These are phyloP conservation scores for Lactifluus hygrophoroides DNA, from an alignment of 768 basidiomycete genomes.

Conservation along the genomic window DNA sequence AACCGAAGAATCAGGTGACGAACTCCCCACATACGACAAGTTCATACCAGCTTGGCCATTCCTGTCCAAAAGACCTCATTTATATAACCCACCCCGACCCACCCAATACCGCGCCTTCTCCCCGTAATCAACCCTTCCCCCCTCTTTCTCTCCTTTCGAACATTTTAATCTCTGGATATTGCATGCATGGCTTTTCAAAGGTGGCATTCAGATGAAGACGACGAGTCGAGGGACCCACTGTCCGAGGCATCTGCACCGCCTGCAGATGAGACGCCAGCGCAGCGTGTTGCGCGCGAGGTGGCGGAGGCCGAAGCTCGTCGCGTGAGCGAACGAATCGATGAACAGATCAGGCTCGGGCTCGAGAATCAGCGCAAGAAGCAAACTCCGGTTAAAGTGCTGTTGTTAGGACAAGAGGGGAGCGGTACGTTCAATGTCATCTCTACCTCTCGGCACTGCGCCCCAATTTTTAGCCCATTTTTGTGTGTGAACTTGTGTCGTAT, in stretches of 20 bases:
- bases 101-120: no score
- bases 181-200: neutral
- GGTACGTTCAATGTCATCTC: neutral
- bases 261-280: constrained; percentile 18
- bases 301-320: constrained; percentile 20
- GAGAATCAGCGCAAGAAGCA: constrained; percentile 8
- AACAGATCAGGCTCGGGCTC: constrained; percentile 12
- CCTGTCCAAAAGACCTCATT: no score
- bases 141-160: no score
- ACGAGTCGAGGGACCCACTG: neutral
- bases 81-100: no score
- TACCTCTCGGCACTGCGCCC: no score
- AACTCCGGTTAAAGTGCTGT: constrained; percentile 20
- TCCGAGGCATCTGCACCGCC: neutral
- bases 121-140: no score
- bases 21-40: no score
- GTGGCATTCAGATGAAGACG: neutral
- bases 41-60: no score
- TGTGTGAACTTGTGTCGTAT: no score
- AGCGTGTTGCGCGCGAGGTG: constrained; percentile 18
- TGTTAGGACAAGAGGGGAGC: constrained; percentile 18
- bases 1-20: no score
- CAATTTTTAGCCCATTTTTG: no score
- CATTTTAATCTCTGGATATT: no score
- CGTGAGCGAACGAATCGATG: constrained; percentile 22